Evolutionary conservation across 2,329 filamentous ascomycete species (phyloP).

Genomic region (Colletotrichum euphorbiae): DNA sequence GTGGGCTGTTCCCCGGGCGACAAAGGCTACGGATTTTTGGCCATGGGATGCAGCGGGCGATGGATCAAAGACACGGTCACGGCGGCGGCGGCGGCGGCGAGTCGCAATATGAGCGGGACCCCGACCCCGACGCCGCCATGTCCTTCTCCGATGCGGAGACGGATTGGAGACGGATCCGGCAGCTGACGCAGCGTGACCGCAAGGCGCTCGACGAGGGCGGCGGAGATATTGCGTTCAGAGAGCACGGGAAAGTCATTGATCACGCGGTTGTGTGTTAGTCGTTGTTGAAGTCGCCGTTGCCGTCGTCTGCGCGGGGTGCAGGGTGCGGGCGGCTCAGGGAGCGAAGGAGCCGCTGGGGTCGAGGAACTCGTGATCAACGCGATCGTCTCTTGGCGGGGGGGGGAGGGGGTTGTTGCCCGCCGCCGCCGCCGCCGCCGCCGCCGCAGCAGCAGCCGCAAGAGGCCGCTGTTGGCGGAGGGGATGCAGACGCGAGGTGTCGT

Average conservation of each 20-base stretch:
- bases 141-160: constrained; percentile 47
- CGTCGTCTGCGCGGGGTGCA: not conserved
- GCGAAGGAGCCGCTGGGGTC: too few relatives aligned
- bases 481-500: constrained; percentile 52
- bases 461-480: constrained; percentile 32
- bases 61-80: too few relatives aligned
- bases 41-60: too few relatives aligned
- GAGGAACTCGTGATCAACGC: not conserved
- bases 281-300: not conserved
- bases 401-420: constrained; percentile 40
- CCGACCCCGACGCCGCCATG: constrained; percentile 41
- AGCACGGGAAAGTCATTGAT: constrained; percentile 55
- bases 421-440: not conserved
- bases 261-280: constrained; percentile 7
- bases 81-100: too few relatives aligned
- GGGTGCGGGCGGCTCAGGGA: not conserved
- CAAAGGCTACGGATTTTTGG: too few relatives aligned
- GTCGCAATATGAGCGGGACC: too few relatives aligned
- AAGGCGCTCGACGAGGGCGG: constrained; percentile 49
- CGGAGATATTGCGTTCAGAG: constrained; percentile 58
- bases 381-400: constrained; percentile 14
- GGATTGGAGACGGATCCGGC: constrained; percentile 51
- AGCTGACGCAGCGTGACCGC: constrained; percentile 51
- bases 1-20: too few relatives aligned
- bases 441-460: not conserved